phyloP scores from a whole-genome alignment of 305 asterid species.

The Fraxinus paxiana region DNA sequence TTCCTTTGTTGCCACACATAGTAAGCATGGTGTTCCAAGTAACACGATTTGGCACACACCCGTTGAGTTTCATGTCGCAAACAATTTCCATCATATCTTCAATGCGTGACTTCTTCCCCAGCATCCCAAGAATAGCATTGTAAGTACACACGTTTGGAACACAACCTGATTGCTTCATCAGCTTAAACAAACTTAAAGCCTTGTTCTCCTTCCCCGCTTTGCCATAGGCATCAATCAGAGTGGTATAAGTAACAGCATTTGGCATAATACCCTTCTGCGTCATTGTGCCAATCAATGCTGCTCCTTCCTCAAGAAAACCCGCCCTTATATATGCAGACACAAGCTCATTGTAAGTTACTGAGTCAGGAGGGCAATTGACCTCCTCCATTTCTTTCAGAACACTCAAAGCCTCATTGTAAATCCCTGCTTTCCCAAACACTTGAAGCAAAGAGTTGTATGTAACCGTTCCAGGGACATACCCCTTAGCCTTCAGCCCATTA shows the following conservation, averaged over 20 bases:
- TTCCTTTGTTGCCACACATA: neutral
- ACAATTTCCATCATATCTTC: conserved; percentile 23
- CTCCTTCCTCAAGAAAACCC: conserved; percentile 80
- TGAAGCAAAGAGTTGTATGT: conserved; percentile 82
- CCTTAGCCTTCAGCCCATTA: conserved; percentile 56
- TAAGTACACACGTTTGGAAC: conserved; percentile 48
- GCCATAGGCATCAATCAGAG: conserved; percentile 70
- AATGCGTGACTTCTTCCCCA: neutral
- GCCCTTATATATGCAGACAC: conserved; percentile 90
- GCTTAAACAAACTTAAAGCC: neutral
- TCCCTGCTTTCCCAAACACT: conserved; percentile 80
- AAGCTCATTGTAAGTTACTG: conserved; percentile 84
- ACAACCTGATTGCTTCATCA: neutral
- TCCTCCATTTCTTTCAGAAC: conserved; percentile 87
- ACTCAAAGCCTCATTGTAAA: conserved; percentile 69
- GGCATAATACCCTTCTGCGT: conserved; percentile 64
- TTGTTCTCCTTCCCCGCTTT: conserved; percentile 56
- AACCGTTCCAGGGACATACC: conserved; percentile 73
- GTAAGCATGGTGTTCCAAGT: neutral
- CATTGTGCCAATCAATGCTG: conserved; percentile 70
- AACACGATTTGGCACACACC: neutral
- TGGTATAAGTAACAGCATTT: conserved; percentile 81
- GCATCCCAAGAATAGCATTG: neutral
- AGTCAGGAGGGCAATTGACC: conserved; percentile 70
- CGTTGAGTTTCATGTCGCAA: conserved; percentile 31